phyloP scores from a whole-genome alignment of 352 stramenopile genomes.

The Thalassiosira ordinaria region DNA sequence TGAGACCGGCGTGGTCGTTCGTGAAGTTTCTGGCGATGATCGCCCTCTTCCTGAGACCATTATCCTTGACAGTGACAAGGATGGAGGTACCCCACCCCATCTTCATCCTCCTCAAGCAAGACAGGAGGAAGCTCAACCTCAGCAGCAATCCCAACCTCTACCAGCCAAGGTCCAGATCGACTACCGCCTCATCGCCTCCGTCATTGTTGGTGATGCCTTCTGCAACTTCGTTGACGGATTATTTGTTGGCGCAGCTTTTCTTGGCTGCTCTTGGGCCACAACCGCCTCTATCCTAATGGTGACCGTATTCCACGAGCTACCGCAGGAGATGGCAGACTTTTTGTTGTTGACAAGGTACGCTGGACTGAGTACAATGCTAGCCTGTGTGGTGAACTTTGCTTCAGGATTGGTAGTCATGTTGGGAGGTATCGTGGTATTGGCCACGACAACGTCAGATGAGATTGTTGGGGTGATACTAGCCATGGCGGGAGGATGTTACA shows the following conservation, averaged over 20 bases:
- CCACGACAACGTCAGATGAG: conserved; percentile 72
- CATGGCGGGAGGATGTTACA: conserved; percentile 70
- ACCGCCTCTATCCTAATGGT: conserved; percentile 75
- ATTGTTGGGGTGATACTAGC: conserved; percentile 79
- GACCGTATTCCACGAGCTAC: conserved; percentile 83
- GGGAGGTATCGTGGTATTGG: conserved; percentile 71
- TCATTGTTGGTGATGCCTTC: conserved; percentile 84
- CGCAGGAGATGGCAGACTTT: conserved; percentile 85
- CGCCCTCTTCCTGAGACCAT: neutral
- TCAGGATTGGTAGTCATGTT: conserved; percentile 78
- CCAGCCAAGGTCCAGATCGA: conserved; percentile 1
- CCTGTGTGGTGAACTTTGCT: conserved; percentile 83
- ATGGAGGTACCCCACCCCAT: neutral
- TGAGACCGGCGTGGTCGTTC: neutral
- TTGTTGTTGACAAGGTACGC: conserved; percentile 80
- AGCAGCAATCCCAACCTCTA: neutral
- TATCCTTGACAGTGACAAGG: neutral
- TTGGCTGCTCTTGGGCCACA: conserved; percentile 72
- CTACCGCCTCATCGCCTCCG: conserved; percentile 44
- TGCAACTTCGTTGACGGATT: conserved; percentile 87
- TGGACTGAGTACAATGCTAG: conserved; percentile 74
- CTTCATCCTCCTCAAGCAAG: neutral
- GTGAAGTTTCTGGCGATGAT: neutral
- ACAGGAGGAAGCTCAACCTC: neutral
- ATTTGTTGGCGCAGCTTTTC: conserved; percentile 71